Percentiles rank a stretch among this genome's conserved stretches.
Conservation (phyloP, 441 rosid species). For the Metrosideros polymorpha region DNA sequence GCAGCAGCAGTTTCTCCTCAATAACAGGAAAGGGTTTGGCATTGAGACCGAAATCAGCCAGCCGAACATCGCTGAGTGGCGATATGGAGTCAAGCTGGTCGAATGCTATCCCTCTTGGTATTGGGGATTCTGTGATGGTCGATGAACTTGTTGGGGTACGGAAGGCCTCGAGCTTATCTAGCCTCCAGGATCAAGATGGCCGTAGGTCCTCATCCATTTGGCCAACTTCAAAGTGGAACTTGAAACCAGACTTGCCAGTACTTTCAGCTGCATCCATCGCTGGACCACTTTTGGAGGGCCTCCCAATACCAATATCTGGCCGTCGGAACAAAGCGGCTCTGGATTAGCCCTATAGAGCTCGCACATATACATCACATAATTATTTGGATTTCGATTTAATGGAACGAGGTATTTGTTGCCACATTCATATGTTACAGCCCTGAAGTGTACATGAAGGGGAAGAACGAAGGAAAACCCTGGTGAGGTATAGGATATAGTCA, state of each 20-base stretch:
- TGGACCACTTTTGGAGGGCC: conserved; percentile 60
- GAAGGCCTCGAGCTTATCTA: conserved; percentile 60
- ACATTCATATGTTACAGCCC: neutral
- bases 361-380: neutral
- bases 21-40: conserved; percentile 40
- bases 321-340: conserved; percentile 63
- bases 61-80: conserved; percentile 22
- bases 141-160: conserved; percentile 38
- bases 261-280: conserved; percentile 47
- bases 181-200: conserved; percentile 41
- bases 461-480: neutral
- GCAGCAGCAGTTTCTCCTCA: conserved; percentile 24
- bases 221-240: conserved; percentile 52
- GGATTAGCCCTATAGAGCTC: conserved; percentile 28
- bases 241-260: conserved; percentile 52
- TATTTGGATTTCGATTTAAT: neutral
- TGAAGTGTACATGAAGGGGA: neutral
- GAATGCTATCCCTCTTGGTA: conserved; percentile 25
- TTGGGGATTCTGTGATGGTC: conserved; percentile 34
- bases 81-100: conserved; percentile 36
- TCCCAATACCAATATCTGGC: conserved; percentile 56
- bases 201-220: conserved; percentile 33
- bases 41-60: conserved; percentile 45
- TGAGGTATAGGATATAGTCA: neutral
- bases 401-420: neutral